These are phyloP conservation scores for Kodamaea sp. DNA, from an alignment of 1,139 yeast species.

Conservation along the genomic window DNA sequence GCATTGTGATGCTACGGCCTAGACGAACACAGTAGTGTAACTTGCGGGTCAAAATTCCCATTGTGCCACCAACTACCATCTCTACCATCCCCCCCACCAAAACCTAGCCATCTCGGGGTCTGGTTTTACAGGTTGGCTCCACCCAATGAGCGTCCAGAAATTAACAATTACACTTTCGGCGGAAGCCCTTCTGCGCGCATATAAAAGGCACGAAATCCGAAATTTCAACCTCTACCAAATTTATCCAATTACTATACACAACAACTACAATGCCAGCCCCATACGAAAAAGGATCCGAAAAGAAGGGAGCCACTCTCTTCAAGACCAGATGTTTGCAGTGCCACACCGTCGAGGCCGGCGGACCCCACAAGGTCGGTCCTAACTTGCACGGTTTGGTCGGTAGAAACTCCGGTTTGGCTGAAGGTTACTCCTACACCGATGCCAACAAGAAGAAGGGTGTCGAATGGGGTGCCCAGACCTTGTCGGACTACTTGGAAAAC, in stretches of 20 bases:
- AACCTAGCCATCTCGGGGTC: no score
- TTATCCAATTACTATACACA: not conserved
- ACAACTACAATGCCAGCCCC: slow-evolving; percentile 55
- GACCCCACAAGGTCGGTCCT: slow-evolving; percentile 99
- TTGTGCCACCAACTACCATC: no score
- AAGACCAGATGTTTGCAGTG: slow-evolving; percentile 99
- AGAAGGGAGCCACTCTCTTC: slow-evolving; percentile 98
- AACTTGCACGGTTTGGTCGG: slow-evolving; percentile 94
- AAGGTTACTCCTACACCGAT: slow-evolving; percentile 93
- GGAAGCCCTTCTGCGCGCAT: slow-evolving; percentile 9
- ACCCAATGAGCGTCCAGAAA: slow-evolving; percentile 12
- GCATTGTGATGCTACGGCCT: no score
- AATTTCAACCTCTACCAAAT: no score
- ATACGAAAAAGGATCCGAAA: slow-evolving; percentile 77
- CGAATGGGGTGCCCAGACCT: slow-evolving; percentile 80
- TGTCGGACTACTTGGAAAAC: slow-evolving; percentile 96
- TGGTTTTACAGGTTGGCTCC: slow-evolving; percentile 10
- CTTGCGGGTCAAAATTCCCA: no score
- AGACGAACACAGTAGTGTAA: no score
- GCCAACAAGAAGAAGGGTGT: slow-evolving; percentile 98
- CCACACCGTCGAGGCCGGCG: slow-evolving; percentile 95
- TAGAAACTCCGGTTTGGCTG: slow-evolving; percentile 89
- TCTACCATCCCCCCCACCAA: no score
- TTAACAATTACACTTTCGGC: slow-evolving; percentile 12
- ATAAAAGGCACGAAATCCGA: slow-evolving; percentile 12